Conservation (phyloP, 2,329 filamentous ascomycete genomes). For the Aspergillus transmontanensis region DNA sequence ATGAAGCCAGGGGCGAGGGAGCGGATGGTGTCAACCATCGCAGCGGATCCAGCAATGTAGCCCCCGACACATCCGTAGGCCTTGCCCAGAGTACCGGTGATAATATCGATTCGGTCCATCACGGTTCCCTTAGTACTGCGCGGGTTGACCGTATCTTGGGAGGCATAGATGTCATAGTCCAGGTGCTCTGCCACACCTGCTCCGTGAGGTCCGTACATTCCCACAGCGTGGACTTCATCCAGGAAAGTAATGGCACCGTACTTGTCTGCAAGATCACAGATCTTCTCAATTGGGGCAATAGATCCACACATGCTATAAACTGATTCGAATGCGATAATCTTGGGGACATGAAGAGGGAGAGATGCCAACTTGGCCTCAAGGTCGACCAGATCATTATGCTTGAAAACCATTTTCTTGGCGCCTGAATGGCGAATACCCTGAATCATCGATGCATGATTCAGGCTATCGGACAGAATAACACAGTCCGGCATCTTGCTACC, state of each 20-base stretch:
- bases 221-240: conserved; percentile 97
- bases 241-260: conserved; percentile 97
- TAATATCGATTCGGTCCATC: conserved; percentile 96
- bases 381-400: conserved; percentile 94
- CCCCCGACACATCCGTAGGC: conserved; percentile 97
- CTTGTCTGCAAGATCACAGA: conserved; percentile 94
- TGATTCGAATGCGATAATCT: conserved; percentile 98
- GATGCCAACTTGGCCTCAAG: conserved; percentile 90
- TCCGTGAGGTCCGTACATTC: conserved; percentile 96
- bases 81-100: conserved; percentile 95
- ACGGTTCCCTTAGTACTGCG: conserved; percentile 67
- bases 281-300: conserved; percentile 91
- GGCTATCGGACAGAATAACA: conserved; percentile 94
- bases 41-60: conserved; percentile 88
- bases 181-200: conserved; percentile 97
- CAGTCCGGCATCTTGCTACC: conserved; percentile 95
- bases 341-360: conserved; percentile 80
- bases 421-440: conserved; percentile 97
- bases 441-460: conserved; percentile 99
- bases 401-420: conserved; percentile 96
- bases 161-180: conserved; percentile 83
- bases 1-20: conserved; percentile 97
- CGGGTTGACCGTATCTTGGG: conserved; percentile 62
- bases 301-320: conserved; percentile 99
- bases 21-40: conserved; percentile 87